A percentile compares a stretch with the other conserved stretches of the same genome.
phyloP scores from a whole-genome alignment of 352 stramenopile species.

The Globisporangium radiosum region DNA sequence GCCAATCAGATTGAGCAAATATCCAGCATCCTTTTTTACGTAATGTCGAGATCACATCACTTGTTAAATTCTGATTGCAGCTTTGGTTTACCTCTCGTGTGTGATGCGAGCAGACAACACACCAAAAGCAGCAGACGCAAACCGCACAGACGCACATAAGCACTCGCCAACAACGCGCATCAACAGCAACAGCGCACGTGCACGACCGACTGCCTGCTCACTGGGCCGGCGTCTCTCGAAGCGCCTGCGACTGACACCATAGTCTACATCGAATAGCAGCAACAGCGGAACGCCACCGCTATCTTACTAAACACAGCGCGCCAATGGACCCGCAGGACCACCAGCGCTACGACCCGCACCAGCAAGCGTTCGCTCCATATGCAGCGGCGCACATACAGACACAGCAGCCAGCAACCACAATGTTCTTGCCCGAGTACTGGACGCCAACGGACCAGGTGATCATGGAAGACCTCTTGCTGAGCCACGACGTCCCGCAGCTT shows the following conservation, averaged over 20 bases:
- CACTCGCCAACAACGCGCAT: no score
- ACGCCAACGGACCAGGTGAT: slow-evolving; percentile 49
- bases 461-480: slow-evolving; percentile 49
- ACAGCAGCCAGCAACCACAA: not conserved
- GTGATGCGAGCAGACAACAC: no score
- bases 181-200: no score
- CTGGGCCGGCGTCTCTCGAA: no score
- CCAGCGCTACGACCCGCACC: not conserved
- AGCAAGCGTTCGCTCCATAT: not conserved
- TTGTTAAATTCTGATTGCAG: no score
- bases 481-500: slow-evolving; percentile 4
- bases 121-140: no score
- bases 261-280: not conserved
- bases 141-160: no score
- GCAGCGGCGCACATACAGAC: not conserved
- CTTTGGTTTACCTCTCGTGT: no score
- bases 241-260: not conserved
- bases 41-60: no score
- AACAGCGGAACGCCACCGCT: not conserved
- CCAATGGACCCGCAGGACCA: not conserved
- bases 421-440: slow-evolving; percentile 24
- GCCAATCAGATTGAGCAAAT: no score
- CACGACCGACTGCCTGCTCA: no score
- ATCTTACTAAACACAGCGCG: not conserved
- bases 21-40: no score